Percentiles rank a stretch among this genome's conserved stretches.
These are phyloP conservation scores for Exidia glandulosa DNA, from an alignment of 768 basidiomycete genomes.

Conservation along the genomic window DNA sequence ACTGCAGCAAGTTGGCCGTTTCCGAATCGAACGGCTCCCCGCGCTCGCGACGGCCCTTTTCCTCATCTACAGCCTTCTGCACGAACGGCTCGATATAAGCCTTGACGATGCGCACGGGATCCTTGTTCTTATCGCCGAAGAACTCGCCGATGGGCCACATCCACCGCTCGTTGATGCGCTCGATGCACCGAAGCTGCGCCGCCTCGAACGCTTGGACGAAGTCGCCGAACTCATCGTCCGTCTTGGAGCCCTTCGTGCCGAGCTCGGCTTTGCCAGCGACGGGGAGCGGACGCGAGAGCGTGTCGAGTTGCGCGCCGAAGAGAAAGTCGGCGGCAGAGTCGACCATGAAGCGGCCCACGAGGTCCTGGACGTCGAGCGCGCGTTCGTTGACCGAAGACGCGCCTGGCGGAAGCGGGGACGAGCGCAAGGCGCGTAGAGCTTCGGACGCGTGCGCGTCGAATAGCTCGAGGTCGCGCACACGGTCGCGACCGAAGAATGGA, in stretches of 20 bases:
- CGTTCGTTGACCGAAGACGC: conserved; percentile 21
- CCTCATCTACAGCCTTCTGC: conserved; percentile 22
- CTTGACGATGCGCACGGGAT: conserved; percentile 28
- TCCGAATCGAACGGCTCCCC: no score
- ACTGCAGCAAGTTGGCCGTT: no score
- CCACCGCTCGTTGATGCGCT: conserved; percentile 19
- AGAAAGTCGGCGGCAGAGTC: conserved; percentile 66
- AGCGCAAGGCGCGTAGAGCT: no score
- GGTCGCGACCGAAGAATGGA: conserved; percentile 66
- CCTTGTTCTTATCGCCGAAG: conserved; percentile 17
- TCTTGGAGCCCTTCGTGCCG: conserved; percentile 50
- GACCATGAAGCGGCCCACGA: conserved; percentile 55
- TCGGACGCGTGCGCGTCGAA: conserved; percentile 54
- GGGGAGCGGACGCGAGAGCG: conserved; percentile 44
- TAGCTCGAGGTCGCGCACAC: conserved; percentile 55
- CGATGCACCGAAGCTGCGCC: conserved; percentile 20
- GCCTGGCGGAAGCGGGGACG: no score
- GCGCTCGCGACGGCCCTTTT: conserved; percentile 15
- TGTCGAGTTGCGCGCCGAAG: conserved; percentile 54
- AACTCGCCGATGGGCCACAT: conserved; percentile 34
- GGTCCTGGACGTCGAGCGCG: conserved; percentile 55
- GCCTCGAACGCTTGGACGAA: conserved; percentile 24
- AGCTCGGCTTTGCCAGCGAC: conserved; percentile 31
- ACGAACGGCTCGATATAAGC: conserved; percentile 30
- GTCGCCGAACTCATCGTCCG: conserved; percentile 23